Evolutionary conservation across 1,284 basidiomycete genomes (phyloP).

Genomic region (Ustilago shanxiensis): DNA sequence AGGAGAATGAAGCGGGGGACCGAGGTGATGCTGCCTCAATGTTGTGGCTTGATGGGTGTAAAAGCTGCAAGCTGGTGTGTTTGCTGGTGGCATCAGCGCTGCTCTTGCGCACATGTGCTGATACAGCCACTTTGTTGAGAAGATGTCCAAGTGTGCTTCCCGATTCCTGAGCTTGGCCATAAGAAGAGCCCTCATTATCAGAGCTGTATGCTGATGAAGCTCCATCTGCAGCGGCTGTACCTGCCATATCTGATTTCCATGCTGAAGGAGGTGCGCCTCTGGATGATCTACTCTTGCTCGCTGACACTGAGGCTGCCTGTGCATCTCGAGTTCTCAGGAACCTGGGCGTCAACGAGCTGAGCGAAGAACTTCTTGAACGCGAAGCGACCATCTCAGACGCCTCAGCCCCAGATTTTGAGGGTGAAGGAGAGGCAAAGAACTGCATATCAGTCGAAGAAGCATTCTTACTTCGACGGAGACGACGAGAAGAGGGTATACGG

Average conservation of each 20-base stretch:
- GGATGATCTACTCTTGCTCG: constrained; percentile 1
- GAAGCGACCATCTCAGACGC: background rate
- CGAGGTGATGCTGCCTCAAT: background rate
- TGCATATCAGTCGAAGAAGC: constrained; percentile 3
- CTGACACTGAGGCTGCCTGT: background rate
- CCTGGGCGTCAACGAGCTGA: constrained; percentile 16
- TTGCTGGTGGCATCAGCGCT: constrained; percentile 1
- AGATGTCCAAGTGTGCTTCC: background rate
- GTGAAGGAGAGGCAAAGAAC: background rate
- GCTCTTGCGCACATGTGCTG: background rate
- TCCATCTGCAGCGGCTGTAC: background rate
- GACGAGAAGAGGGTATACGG: constrained; percentile 5
- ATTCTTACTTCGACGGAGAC: constrained; percentile 13
- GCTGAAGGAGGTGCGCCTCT: constrained; percentile 26
- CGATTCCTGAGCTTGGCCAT: constrained; percentile 7
- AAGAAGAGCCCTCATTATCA: constrained; percentile 24
- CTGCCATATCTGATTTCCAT: constrained; percentile 15
- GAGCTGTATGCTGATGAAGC: constrained; percentile 26
- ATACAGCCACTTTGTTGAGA: background rate
- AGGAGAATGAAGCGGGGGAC: background rate
- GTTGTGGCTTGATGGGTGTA: background rate
- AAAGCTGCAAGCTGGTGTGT: background rate
- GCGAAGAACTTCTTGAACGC: constrained; percentile 18
- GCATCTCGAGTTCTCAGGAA: constrained; percentile 2
- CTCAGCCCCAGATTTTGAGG: background rate